Evolutionary conservation across 2,329 filamentous ascomycete species (phyloP), one percentile per base, ranked within the genome.

Genomic region (Xylariaceae sp.): DNA sequence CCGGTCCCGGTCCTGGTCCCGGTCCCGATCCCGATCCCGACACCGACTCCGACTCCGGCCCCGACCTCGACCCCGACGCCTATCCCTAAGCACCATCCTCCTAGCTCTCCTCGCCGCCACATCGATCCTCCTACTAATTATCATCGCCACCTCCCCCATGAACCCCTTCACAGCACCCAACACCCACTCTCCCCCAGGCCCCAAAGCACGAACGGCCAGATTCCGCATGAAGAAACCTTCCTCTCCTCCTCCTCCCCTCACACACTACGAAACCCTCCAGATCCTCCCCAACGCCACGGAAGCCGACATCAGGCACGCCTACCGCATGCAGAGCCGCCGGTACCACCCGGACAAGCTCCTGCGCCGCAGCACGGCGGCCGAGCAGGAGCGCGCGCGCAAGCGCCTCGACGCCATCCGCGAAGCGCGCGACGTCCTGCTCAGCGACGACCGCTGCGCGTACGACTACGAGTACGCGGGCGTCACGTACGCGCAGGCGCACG

Each of bases 271-370:
- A 0, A 8, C 43, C 12, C 7, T 58, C 5, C 19, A 51, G 7
- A 7, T 46, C 3, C 12, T 27, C 4, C 29, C 39, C 0, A 2
- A 44, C 26, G 53, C 54, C 0, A 34, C 53, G 0, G 35, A 49
- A 6, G 5, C 35, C 0, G 47, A 53, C 2, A 35, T 58, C 26
- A 53, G 6, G 40, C 47, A 31, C 5, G 56, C 47, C 0, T 56
- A 56, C 29, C 54, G 39, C 9, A 31, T 4, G 0, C 19, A 45
- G 6, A 37, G 32, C 1, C 9, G 6, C 1, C 4, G 1, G 3
- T 48, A 37, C 27, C 56, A 56, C 26, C 43, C 47, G 0, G 56
- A 56, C 29, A 58, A 58, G 12, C 3, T n/a, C 2, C 29, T 29
- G 8, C 30, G 29, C 19, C 19, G 37, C 2, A 2, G 5, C 7